Conservation (phyloP, 306 rosid species). For the Pueraria montana region DNA sequence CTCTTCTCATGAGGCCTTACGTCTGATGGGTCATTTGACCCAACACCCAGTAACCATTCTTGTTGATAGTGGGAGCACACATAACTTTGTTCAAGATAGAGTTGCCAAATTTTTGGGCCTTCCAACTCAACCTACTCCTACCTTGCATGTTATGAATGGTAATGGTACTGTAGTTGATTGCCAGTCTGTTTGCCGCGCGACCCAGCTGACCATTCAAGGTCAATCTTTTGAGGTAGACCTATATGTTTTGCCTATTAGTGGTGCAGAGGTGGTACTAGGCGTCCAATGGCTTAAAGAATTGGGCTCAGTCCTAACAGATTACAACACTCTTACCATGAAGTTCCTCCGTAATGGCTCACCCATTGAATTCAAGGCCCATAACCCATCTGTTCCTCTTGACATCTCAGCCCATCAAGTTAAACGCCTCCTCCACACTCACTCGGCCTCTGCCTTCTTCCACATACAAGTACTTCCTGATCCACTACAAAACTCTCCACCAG, state of each 20-base stretch:
- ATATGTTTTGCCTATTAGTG: neutral
- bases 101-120: no score
- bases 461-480: no score
- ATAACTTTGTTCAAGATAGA: no score
- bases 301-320: neutral
- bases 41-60: no score
- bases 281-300: neutral
- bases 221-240: neutral
- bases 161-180: neutral
- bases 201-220: neutral
- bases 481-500: no score
- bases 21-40: no score
- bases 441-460: no score
- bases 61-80: no score
- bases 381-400: neutral
- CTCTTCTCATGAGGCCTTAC: no score
- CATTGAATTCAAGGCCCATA: neutral
- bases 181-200: neutral
- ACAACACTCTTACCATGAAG: neutral
- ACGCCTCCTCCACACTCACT: no score
- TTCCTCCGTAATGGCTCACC: fast-evolving
- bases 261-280: neutral
- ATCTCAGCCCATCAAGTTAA: neutral
- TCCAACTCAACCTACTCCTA: no score
- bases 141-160: no score